Percentiles rank a stretch among this genome's conserved stretches.
Evolutionary conservation across 2,329 filamentous ascomycete genomes (phyloP).

Genomic region (Aspergillus floridensis): DNA sequence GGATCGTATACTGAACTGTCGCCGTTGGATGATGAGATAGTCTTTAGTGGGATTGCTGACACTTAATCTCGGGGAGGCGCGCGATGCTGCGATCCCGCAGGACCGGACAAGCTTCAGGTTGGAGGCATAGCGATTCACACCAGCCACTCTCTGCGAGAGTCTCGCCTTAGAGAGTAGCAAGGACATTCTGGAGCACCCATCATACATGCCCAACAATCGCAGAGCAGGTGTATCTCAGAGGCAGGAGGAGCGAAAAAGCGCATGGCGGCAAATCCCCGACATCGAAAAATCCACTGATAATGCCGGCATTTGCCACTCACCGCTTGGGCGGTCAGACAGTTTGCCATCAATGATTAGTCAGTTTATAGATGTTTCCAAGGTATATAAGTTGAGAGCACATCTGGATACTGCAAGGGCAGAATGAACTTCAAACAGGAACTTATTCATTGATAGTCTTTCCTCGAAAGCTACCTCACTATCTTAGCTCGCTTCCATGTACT

Average conservation of each 20-base stretch:
- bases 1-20: constrained; percentile 1
- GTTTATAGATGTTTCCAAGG: no score
- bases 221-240: neutral
- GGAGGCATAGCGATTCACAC: constrained; percentile 1
- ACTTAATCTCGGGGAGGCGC: neutral
- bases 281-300: constrained; percentile 8
- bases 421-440: no score
- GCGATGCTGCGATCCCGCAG: constrained; percentile 2
- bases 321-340: constrained; percentile 10
- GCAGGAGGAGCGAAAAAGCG: neutral
- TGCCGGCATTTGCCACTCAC: constrained; percentile 8
- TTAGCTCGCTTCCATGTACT: no score
- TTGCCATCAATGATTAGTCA: neutral
- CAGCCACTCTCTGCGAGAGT: constrained; percentile 8
- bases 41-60: neutral
- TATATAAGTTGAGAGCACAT: no score
- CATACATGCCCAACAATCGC: constrained; percentile 9
- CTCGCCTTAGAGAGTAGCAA: constrained; percentile 24
- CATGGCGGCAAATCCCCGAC: neutral
- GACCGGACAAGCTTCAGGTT: neutral
- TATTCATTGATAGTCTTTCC: no score
- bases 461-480: no score
- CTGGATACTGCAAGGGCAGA: no score
- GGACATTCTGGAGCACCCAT: constrained; percentile 19
- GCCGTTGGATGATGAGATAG: neutral